These are phyloP conservation scores for Phytopythium delawarense DNA, from an alignment of 352 stramenopile genomes.

Conservation along the genomic window DNA sequence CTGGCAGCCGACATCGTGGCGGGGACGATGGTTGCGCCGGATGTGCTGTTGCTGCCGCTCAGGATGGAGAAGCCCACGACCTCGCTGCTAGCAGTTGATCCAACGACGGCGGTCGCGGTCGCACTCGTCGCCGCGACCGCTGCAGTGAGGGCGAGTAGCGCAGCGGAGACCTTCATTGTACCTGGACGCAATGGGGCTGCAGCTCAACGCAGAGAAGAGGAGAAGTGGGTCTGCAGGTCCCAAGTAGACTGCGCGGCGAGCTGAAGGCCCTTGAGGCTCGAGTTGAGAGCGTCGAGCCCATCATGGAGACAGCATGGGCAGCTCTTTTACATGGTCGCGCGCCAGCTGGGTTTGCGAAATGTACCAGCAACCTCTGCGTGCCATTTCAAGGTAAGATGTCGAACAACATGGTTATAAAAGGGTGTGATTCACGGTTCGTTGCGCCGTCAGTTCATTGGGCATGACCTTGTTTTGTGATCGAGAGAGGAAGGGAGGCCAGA, in stretches of 20 bases:
- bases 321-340: conserved; percentile 1
- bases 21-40: background rate
- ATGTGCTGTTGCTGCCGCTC: background rate
- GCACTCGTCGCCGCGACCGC: background rate
- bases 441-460: no score
- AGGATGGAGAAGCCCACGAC: conserved; percentile 1
- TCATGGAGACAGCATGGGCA: background rate
- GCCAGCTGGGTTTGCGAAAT: background rate
- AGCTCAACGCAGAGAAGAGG: background rate
- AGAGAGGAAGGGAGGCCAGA: background rate
- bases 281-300: background rate
- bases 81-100: background rate
- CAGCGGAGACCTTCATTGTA: background rate
- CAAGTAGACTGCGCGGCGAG: background rate
- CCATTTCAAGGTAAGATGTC: background rate
- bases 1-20: background rate
- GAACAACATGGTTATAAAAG: background rate
- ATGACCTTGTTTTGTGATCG: background rate
- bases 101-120: background rate
- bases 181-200: background rate
- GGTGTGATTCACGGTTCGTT: background rate
- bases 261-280: background rate
- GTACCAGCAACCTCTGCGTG: background rate
- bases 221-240: no score
- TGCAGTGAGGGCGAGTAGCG: background rate